phyloP scores from a whole-genome alignment of 1,284 basidiomycete species.

The Mycena citricolor region DNA sequence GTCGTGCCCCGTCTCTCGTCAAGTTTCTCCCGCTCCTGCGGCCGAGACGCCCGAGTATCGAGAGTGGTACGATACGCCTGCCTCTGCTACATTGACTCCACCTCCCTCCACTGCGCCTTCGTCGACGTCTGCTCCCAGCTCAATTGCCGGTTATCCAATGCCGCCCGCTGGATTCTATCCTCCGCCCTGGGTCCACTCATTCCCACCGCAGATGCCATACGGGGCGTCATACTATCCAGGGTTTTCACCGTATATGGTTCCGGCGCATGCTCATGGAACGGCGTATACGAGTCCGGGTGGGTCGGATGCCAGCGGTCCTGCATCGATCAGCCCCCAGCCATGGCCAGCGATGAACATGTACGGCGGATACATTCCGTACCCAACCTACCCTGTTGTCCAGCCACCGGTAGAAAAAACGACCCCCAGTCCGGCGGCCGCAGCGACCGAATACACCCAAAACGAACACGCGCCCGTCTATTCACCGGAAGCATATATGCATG shows the following conservation, averaged over 20 bases:
- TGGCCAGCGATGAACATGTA: slow-evolving; percentile 44
- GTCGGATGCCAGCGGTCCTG: slow-evolving; percentile 38
- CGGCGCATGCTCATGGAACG: slow-evolving; percentile 29
- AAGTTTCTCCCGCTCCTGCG: slow-evolving; percentile 10
- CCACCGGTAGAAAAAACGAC: no score
- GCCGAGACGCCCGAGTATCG: slow-evolving; percentile 33
- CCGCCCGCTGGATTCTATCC: slow-evolving; percentile 49
- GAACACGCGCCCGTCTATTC: no score
- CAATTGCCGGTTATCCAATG: slow-evolving; percentile 39
- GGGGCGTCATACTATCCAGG: slow-evolving; percentile 49
- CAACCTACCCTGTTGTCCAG: no score
- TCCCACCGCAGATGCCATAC: slow-evolving; percentile 50
- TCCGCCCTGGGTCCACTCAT: slow-evolving; percentile 55
- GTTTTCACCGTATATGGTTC: slow-evolving; percentile 45
- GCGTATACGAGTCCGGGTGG: slow-evolving; percentile 35
- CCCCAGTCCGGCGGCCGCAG: no score
- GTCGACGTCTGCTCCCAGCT: slow-evolving; percentile 30
- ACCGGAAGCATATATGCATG: no score
- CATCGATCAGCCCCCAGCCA: slow-evolving; percentile 29
- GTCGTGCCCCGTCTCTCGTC: slow-evolving; percentile 23
- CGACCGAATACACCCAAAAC: no score
- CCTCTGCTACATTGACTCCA: slow-evolving; percentile 31
- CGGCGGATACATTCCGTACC: no score
- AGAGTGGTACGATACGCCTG: slow-evolving; percentile 41
- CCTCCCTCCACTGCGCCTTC: slow-evolving; percentile 31